A percentile compares a stretch with the other conserved stretches of the same genome.
These are phyloP conservation scores for Pseudopithomyces maydicus DNA, from an alignment of 2,329 filamentous ascomycete genomes.

Conservation along the genomic window DNA sequence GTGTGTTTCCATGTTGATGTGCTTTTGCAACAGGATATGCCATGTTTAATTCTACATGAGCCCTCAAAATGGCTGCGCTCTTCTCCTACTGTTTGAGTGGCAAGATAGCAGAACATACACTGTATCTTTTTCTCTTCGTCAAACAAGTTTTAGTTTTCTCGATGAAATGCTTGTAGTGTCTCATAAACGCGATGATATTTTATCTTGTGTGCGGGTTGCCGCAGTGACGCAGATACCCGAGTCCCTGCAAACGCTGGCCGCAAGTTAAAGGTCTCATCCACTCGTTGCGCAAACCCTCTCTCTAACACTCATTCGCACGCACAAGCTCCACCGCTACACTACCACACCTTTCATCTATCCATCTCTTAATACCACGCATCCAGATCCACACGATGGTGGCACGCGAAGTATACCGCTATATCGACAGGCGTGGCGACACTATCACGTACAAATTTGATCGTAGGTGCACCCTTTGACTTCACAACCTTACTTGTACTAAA, in stretches of 20 bases:
- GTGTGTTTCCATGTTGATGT: no score
- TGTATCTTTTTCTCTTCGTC: neutral
- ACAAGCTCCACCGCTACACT: neutral
- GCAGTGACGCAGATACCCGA: neutral
- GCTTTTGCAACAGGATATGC: neutral
- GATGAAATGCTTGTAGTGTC: no score
- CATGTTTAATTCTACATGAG: no score
- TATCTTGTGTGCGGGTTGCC: neutral
- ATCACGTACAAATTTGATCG: slow-evolving; percentile 24
- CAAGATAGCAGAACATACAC: no score
- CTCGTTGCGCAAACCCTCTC: neutral
- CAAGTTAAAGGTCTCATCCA: neutral
- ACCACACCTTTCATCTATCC: neutral
- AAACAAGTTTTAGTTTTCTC: neutral
- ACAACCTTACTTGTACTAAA: neutral
- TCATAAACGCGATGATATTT: neutral
- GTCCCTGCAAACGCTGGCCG: neutral
- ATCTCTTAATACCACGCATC: neutral
- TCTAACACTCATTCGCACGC: neutral
- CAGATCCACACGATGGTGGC: slow-evolving; percentile 6
- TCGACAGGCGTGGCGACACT: slow-evolving; percentile 13
- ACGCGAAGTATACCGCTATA: slow-evolving; percentile 19
- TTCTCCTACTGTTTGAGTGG: no score
- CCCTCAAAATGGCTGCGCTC: no score
- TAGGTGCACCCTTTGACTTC: neutral